phyloP scores from a whole-genome alignment of 1,284 basidiomycete species.

The Somion occarium region DNA sequence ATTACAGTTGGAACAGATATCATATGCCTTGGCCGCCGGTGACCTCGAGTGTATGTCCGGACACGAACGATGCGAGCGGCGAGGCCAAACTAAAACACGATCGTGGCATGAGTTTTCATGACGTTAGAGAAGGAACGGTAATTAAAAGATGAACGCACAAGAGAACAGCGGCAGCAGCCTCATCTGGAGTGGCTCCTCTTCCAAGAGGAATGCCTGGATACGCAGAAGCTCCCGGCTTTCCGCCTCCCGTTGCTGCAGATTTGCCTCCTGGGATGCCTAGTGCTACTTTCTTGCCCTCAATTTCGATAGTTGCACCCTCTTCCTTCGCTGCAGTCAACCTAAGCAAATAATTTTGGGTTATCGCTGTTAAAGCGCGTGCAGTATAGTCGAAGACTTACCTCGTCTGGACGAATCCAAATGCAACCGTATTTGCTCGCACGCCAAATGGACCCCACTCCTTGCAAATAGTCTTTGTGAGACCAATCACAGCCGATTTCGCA shows the following conservation, averaged over 20 bases:
- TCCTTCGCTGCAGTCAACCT: slow-evolving; percentile 57
- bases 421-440: slow-evolving; percentile 78
- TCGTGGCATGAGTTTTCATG: slow-evolving; percentile 5
- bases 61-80: slow-evolving; percentile 75
- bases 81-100: slow-evolving; percentile 53
- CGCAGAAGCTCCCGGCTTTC: slow-evolving; percentile 29
- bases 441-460: slow-evolving; percentile 87
- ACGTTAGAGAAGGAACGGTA: no score
- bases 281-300: slow-evolving; percentile 80
- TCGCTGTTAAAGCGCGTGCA: background rate
- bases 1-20: no score
- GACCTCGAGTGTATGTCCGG: slow-evolving; percentile 79
- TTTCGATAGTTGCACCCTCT: slow-evolving; percentile 69
- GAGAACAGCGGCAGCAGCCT: slow-evolving; percentile 69
- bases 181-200: slow-evolving; percentile 72
- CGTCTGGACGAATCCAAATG: slow-evolving; percentile 74
- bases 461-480: slow-evolving; percentile 80
- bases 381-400: slow-evolving; percentile 33
- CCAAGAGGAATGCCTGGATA: slow-evolving; percentile 68
- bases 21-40: slow-evolving; percentile 74
- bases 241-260: slow-evolving; percentile 26
- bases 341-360: background rate
- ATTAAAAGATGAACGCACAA: slow-evolving; percentile 48
- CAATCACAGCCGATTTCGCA: slow-evolving; percentile 73
- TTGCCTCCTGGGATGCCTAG: slow-evolving; percentile 68